Base-by-base conservation (phyloP, 2,329 filamentous ascomycete genomes). In the Corniculantispora saksenae region DNA sequence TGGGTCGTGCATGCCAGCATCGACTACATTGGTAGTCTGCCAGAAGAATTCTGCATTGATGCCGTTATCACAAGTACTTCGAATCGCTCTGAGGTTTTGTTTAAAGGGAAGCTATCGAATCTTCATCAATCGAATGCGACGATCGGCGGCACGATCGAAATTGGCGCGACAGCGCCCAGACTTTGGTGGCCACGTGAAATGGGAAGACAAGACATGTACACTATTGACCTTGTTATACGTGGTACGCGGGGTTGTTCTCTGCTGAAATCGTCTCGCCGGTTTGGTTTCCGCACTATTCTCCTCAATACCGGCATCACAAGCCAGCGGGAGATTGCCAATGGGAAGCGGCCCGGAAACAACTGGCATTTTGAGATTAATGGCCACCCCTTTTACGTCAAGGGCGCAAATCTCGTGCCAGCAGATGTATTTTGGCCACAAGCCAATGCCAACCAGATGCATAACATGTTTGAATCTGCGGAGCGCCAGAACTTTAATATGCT, bases 351-450 rank as follows among this genome's bases (percentile, higher is more conserved):
- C 0, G 70, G 70, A 1, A 71, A 66, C 80, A 83, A n/a, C 80
- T 72, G 86, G 86, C 85, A 89, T 70, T 89, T 90, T 67, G 86
- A 89, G 71, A 80, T 90, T 66, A 90, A 90, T 66, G 86, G 87
- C 0, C 81, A 85, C 57, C 82, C 86, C 15, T 87, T 90, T 68
- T 90, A 88, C 69, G 86, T 85, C 2, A 89, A 89, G 70, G 87
- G 86, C 4, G 86, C 84, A 21, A 89, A 89, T 68, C 83, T 89
- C 67, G 86, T 89, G 58, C 86, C 86, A 0, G 85, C 85, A 0
- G 86, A 89, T 71, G 81, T 82, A 2, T 89, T 89, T 72, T 89
- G 86, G 85, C 82, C 86, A 1, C 78, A 85, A 51, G 86, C 89
- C 7, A 88, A 84, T 0, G 72, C 78, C 27, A 74, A 76, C 0